Evolutionary conservation across 495 filamentous ascomycete species (phyloP), one percentile per base, ranked within the genome.

Genomic region (Aspergillus cristatus): DNA sequence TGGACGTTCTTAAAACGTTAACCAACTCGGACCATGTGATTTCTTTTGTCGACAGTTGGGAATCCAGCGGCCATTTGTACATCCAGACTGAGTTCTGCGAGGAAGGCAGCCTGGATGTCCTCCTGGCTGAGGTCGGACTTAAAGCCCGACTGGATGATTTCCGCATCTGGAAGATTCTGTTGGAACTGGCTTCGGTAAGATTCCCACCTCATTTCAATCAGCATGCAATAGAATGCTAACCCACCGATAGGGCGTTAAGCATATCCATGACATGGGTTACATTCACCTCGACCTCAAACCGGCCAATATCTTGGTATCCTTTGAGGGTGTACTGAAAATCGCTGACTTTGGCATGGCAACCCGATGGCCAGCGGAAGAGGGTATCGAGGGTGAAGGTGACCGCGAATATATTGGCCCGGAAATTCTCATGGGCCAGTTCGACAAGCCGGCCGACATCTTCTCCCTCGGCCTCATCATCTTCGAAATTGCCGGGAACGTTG

Each of bases 1-100:
- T 90, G 5, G 58, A 72, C 14, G 76, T 88, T 15, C 63, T 98
- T 38, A 78, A 77, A 46, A 69, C 72, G 3, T 63, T 98, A 29
- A 72, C 72, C 28, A 72, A 78, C 17, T 77, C 78, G 32, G 86
- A 91, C 49, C 89, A 97, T 56, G 71, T 94, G 25, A 65, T 98
- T 11, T 75, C 82, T 35, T 79, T 89, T 36, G 62, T 86, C 29
- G 77, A 89, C 42, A 78, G 74, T 53, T 98, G 91, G 91, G 91
- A 96, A 54, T 70, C 81, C 24, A 74, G 79, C 37, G 63, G 67
- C 28, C 78, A 86, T 44, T 76, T 98, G 3, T 98, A 94, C 58
- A 97, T 98, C 42, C 89, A 95, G 63, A 97, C 90, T 0, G 93
- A 97, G 45, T 98, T 75, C 52, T 97, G 90, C 53, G 85, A 93